Evolutionary conservation across 371 early-diverging fungal species (phyloP), one percentile per base, ranked within the genome.

Genomic region (Mortierella sp.): DNA sequence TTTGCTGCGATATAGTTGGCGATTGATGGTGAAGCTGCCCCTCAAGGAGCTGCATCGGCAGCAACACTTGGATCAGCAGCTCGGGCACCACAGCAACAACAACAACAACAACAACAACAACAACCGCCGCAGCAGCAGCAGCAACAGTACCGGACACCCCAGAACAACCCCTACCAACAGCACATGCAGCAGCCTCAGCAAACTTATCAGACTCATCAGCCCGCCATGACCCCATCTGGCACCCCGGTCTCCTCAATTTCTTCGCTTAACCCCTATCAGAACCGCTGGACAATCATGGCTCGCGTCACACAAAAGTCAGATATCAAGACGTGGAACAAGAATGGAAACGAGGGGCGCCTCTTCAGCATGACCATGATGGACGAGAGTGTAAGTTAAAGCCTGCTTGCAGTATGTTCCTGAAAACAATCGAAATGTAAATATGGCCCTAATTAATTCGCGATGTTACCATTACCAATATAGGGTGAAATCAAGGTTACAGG

Each of bases 231-330:
- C 69, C 61, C 86, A 37, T 85, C 89, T 55, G 90, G 90, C 46
- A 78, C 82, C 9, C 86, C 83, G 1, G 46, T 92, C 5, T 89
- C 87, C 46, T 88, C 92, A 55, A 94, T 95, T 88, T 91, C 82
- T 71, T 89, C 89, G 16, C 86, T 96, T 54, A 95, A 91, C 72
- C 96, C 96, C 37, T 96, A 96, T 86, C 95, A 95, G 69, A 94
- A 93, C 90, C 94, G 92, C 81, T 98, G 98, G 98, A 97, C 97
- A 14, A 98, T 99, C 85, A 91, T 93, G 75, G 99, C 96, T 0
- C 93, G 97, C 48, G 96, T 96, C 24, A 92, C 94, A 28, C 89
- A 91, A 73, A 99, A 99, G 89, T 91, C 95, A 3, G 94, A 95
- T 5, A 94, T 99, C 76, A 94, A 92, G 75, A 88, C 87, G 26